Conservation (phyloP, 371 early-diverging fungal genomes). For the Cokeromyces recurvatus region DNA sequence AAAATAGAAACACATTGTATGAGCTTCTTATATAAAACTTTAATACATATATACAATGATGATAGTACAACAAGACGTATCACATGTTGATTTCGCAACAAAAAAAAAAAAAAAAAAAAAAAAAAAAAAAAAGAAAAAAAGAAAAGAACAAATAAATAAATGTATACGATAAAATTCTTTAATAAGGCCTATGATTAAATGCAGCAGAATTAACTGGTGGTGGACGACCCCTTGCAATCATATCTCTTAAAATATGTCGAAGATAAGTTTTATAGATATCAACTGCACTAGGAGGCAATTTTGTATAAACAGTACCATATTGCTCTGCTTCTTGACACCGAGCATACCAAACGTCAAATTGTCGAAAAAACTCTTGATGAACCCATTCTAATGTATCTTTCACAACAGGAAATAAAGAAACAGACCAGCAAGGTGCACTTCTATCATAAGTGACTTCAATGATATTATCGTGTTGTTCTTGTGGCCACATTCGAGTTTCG, state of each 20-base stretch:
- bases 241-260: constrained; percentile 51
- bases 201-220: no score
- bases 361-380: constrained; percentile 64
- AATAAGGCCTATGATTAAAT: no score
- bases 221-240: constrained; percentile 57
- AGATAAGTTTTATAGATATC: constrained; percentile 65
- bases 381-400: constrained; percentile 54
- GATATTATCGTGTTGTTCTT: constrained; percentile 74
- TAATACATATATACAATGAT: no score
- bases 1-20: no score
- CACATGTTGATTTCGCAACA: no score
- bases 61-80: no score
- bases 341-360: constrained; percentile 39
- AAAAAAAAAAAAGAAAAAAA: no score
- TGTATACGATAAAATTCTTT: no score
- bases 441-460: constrained; percentile 65
- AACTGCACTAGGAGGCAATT: constrained; percentile 43
- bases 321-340: constrained; percentile 39
- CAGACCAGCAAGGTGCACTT: constrained; percentile 61
- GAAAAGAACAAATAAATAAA: no score
- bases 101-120: no score
- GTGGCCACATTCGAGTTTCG: constrained; percentile 72
- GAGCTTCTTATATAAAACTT: no score
- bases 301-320: constrained; percentile 20
- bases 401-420: constrained; percentile 64